These are phyloP conservation scores for Setaria italica DNA, from an alignment of 202 grass and related monocot species.

Conservation along the genomic window DNA sequence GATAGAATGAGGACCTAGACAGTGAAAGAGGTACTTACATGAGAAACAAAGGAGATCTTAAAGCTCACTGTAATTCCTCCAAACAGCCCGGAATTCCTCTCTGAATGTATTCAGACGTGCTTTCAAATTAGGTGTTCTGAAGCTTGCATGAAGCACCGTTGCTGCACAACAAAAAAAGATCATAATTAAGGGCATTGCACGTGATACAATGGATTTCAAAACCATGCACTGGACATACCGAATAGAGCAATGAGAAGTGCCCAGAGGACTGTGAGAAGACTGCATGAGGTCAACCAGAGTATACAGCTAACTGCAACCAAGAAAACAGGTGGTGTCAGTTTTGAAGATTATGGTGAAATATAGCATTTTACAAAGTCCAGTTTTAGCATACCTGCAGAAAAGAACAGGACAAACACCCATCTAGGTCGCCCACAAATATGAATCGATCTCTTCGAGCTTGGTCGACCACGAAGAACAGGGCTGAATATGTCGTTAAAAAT, in stretches of 20 bases:
- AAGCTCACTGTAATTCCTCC: conserved; percentile 91
- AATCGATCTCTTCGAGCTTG: conserved; percentile 88
- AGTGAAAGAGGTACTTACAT: conserved; percentile 32
- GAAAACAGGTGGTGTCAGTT: conserved; percentile 25
- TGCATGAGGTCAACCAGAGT: conserved; percentile 94
- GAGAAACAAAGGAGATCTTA: conserved; percentile 42
- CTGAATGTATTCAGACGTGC: conserved; percentile 96
- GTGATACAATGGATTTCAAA: conserved; percentile 11
- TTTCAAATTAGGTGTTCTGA: conserved; percentile 96
- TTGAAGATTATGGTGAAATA: neutral
- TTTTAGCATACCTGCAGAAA: conserved; percentile 69
- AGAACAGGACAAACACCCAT: conserved; percentile 82
- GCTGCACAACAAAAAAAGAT: conserved; percentile 51
- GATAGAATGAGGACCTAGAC: neutral
- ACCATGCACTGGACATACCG: conserved; percentile 54
- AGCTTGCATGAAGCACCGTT: conserved; percentile 89
- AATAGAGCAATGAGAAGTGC: conserved; percentile 82
- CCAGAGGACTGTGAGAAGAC: conserved; percentile 80
- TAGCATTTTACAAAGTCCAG: neutral
- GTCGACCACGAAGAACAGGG: conserved; percentile 80
- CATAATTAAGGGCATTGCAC: conserved; percentile 15
- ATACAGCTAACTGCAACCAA: conserved; percentile 82
- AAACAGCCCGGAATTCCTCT: conserved; percentile 94
- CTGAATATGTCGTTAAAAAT: conserved; percentile 50
- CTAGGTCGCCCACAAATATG: conserved; percentile 91